These are phyloP conservation scores for Symmetrospora coprosmae DNA, from an alignment of 768 basidiomycete species.

Conservation along the genomic window DNA sequence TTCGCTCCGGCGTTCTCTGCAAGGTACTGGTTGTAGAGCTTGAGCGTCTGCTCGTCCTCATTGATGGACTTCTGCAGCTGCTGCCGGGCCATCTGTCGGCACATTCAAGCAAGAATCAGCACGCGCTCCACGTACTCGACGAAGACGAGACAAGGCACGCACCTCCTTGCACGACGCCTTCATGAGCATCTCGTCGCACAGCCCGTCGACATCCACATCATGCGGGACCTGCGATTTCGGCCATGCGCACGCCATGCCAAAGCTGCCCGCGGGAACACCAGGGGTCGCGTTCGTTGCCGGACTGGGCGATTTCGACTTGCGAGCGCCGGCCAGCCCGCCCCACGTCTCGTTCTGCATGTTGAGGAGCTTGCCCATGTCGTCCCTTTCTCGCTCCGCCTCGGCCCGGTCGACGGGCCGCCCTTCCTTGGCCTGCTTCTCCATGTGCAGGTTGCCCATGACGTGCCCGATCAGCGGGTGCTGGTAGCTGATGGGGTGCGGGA, in stretches of 20 bases:
- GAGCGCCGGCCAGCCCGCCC: too few relatives aligned
- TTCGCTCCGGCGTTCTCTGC: too few relatives aligned
- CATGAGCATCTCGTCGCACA: conserved; percentile 22
- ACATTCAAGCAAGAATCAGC: background rate
- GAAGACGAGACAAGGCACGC: background rate
- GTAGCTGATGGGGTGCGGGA: conserved; percentile 5
- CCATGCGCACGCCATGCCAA: too few relatives aligned
- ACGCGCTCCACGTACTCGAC: too few relatives aligned
- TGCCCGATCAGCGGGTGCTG: conserved; percentile 3
- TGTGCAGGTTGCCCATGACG: background rate
- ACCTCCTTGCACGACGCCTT: conserved; percentile 25
- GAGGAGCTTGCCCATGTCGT: too few relatives aligned
- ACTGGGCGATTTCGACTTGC: too few relatives aligned
- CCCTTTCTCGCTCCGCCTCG: too few relatives aligned
- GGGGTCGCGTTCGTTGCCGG: too few relatives aligned
- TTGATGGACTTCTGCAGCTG: conserved; percentile 1
- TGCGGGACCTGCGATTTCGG: too few relatives aligned
- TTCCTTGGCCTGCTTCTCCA: background rate
- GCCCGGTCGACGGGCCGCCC: background rate
- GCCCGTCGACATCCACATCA: conserved; percentile 12
- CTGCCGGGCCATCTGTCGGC: background rate
- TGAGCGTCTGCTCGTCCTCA: conserved; percentile 9
- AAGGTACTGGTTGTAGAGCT: conserved; percentile 8
- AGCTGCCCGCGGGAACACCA: too few relatives aligned
- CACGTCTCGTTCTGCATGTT: too few relatives aligned